Percentiles rank a stretch among this genome's conserved stretches.
Conservation (phyloP, 2,329 filamentous ascomycete species). For the Fusarium chuoi region DNA sequence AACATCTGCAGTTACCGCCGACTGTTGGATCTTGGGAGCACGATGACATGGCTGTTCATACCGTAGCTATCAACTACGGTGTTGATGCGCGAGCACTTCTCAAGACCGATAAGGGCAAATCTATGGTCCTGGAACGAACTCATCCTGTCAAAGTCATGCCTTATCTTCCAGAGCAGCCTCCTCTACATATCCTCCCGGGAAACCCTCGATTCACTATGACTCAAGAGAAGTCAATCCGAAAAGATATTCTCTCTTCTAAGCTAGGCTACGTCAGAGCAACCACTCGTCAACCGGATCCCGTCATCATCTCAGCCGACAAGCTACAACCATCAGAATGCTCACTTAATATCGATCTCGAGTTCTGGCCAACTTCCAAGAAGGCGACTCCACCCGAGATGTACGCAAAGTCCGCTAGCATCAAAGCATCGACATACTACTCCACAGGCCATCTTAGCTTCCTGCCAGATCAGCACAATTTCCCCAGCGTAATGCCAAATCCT, state of each 20-base stretch:
- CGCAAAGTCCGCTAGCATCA: slow-evolving; percentile 17
- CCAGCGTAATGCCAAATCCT: slow-evolving; percentile 6
- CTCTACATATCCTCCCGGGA: slow-evolving; percentile 14
- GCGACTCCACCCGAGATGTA: slow-evolving; percentile 16
- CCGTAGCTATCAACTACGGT: slow-evolving; percentile 16
- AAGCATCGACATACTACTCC: slow-evolving; percentile 31
- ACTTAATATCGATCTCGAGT: slow-evolving; percentile 25
- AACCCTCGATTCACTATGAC: slow-evolving; percentile 17
- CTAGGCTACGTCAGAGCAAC: slow-evolving; percentile 23
- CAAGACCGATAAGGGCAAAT: neutral
- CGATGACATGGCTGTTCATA: slow-evolving; percentile 34
- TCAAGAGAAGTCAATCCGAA: slow-evolving; percentile 29
- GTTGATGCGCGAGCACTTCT: neutral
- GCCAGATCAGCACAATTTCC: slow-evolving; percentile 28
- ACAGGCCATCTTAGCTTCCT: slow-evolving; percentile 22
- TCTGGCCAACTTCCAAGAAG: slow-evolving; percentile 27
- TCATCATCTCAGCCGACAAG: slow-evolving; percentile 29
- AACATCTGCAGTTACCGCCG: slow-evolving; percentile 30
- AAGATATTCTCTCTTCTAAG: slow-evolving; percentile 21
- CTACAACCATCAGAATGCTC: slow-evolving; percentile 10
- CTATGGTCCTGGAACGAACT: neutral
- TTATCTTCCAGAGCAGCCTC: slow-evolving; percentile 27
- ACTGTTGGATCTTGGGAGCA: slow-evolving; percentile 34
- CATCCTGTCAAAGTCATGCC: slow-evolving; percentile 32
- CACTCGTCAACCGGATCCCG: slow-evolving; percentile 17